Base-by-base conservation (phyloP, 139 green algal genomes). In the Chlamydomonas asymmetrica region DNA sequence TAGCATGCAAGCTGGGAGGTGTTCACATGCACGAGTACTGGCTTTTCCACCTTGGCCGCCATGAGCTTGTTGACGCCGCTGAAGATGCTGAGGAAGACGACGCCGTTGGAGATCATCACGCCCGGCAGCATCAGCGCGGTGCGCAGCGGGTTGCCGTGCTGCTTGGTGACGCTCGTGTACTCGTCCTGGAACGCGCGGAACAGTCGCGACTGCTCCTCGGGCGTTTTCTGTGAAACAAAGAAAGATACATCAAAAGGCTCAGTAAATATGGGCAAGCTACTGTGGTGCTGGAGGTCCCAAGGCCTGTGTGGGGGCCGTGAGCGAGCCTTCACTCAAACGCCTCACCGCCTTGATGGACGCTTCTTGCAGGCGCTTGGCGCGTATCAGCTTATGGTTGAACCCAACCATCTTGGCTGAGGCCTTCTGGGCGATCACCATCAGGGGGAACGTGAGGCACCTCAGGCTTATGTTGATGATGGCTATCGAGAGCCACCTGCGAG, bases 381-480 rank as follows among this genome's bases (percentile, higher is more conserved):
- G 41, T 7, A 84, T 65, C 50, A 89, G 63, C 60, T 89, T 74
- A 72, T 86, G 74, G 60, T 91, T 91, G 37, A 96, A 73, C 35
- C 62, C 82, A 75, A 81, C 78, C 81, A 97, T 86, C 49, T 80
- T 88, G 59, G 87, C 81, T 6, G 85, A 93, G 63, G 87, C 88
- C 59, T 76, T 84, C 54, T 93, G 88, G 57, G 90, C 86, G 40
- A 79, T 71, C 2, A 96, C n/a, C 56, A 88, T 87, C 25, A 96
- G 32, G 5, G 92, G 92, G 13, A 93, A 75, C 4, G 81, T 89
- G 23, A 77, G 5, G 2, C 78, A 27, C 49, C 92, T 79, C 23
- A 90, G 76, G 4, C 39, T 52, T 23, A 86, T 77, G 75, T 86
- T 86, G 48, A 82, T 67, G 2, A 63, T 6, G 16, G 70, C 67